Evolutionary conservation across 2,329 filamentous ascomycete species (phyloP).

Genomic region (Aspergillus ibericus): DNA sequence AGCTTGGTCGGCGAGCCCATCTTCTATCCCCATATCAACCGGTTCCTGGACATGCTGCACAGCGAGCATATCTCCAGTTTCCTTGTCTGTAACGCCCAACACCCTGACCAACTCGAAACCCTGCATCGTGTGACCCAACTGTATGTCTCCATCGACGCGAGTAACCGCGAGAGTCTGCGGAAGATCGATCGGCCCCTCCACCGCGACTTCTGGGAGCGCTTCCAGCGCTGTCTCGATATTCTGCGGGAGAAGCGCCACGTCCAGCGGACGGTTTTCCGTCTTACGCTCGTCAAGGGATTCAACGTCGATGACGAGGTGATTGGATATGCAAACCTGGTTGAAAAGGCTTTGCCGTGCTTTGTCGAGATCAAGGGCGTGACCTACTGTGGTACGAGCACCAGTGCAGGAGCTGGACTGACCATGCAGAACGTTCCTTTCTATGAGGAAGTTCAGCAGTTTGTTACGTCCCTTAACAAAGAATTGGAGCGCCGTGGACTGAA

Average conservation of each 20-base stretch:
- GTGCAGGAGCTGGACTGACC: constrained; percentile 79
- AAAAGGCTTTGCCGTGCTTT: constrained; percentile 83
- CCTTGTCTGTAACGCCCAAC: constrained; percentile 94
- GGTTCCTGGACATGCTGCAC: constrained; percentile 82
- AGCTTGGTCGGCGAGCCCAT: constrained; percentile 96
- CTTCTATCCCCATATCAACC: constrained; percentile 97
- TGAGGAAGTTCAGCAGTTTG: constrained; percentile 82
- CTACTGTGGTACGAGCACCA: constrained; percentile 88
- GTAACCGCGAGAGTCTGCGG: constrained; percentile 81
- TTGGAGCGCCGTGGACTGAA: constrained; percentile 68
- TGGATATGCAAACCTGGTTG: constrained; percentile 86
- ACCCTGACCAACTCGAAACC: constrained; percentile 82
- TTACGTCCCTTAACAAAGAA: constrained; percentile 69
- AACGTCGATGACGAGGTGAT: constrained; percentile 91
- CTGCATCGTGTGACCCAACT: constrained; percentile 88
- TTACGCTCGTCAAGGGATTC: constrained; percentile 96
- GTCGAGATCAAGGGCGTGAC: constrained; percentile 96
- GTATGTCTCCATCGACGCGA: constrained; percentile 94
- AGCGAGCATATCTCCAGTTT: constrained; percentile 86
- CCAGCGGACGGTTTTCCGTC: constrained; percentile 89
- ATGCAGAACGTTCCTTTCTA: constrained; percentile 99
- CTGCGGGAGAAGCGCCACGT: constrained; percentile 77
- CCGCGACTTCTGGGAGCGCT: constrained; percentile 96
- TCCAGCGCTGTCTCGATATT: constrained; percentile 87
- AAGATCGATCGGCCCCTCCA: constrained; percentile 90